Base-by-base conservation (phyloP, 306 rosid genomes). In the Corylus americana region DNA sequence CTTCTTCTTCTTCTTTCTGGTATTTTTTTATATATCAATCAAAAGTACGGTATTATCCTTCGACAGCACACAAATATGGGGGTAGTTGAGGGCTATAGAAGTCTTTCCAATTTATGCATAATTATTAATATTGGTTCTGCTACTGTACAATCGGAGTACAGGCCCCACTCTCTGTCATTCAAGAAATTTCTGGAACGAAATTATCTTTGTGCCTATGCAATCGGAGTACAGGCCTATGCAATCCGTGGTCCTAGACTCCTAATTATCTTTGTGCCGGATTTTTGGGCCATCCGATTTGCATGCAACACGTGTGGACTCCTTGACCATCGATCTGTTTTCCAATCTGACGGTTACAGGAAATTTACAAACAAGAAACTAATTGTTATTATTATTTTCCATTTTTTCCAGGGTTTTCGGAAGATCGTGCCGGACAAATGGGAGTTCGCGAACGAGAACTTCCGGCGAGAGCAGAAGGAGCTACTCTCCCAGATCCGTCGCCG, bases 401-500 rank as follows among this genome's bases (percentile, higher is more conserved):
- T 70, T 74, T 10, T 75, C 3, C 77, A 95, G 98, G 98, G 98
- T 4, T 96, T 96, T 49, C 83, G 96, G 18, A 96, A 96, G 81
- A 91, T 81, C 0, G 99, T 88, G 13, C 94, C 94, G 18, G 99
- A 96, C 85, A 91, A 93, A 84, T 96, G 99, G 99, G 99, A 96
- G 79, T 96, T 96, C 76, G 92, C 97, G 4, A 96, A 91, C 84
- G 96, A 96, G 39, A 37, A 96, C 58, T 96, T 96, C 90, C 89
- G 77, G 51, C 91, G 88, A 58, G 96, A 89, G 1, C 79, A 90
- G 39, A 89, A 83, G 62, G 89, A 90, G 55, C 94, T 93, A 6
- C 94, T 96, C 77, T 4, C 84, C 1, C 79, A 79, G 22, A 91
- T 96, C 54, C 93, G 92, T 1, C 99, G 99, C 20, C 96, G 99